phyloP scores from a whole-genome alignment of 2,329 filamentous ascomycete genomes.

The Fusarium sp. region DNA sequence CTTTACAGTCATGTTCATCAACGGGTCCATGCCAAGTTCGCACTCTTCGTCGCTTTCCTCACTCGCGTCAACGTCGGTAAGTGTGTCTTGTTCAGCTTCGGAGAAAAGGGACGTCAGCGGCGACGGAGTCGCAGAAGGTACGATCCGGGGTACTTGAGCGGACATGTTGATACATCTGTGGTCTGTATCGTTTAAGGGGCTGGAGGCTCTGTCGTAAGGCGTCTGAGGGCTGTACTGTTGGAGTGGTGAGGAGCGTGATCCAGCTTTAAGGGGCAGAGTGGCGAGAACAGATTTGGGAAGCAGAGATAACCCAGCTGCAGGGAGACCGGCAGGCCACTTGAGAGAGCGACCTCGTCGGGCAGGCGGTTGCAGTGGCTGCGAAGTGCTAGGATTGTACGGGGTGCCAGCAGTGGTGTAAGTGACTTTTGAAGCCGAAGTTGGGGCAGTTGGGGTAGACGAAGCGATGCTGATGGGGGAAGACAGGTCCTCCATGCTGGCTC shows the following conservation, averaged over 20 bases:
- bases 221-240: conserved; percentile 63
- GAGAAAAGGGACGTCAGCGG: conserved; percentile 31
- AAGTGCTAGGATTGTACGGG: conserved; percentile 59
- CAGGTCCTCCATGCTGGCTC: conserved; percentile 45
- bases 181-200: conserved; percentile 47
- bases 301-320: conserved; percentile 46
- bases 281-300: conserved; percentile 51
- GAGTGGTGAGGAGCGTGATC: conserved; percentile 28
- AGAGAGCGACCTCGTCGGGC: conserved; percentile 59
- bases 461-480: conserved; percentile 40
- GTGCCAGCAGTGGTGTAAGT: conserved; percentile 68
- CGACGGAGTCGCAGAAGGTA: conserved; percentile 41
- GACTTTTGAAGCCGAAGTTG: conserved; percentile 42
- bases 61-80: conserved; percentile 37
- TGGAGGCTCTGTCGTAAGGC: conserved; percentile 62
- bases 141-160: conserved; percentile 38
- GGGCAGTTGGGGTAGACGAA: conserved; percentile 36
- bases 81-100: conserved; percentile 24
- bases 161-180: conserved; percentile 42
- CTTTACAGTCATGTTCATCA: conserved; percentile 56
- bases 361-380: conserved; percentile 60
- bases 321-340: conserved; percentile 50
- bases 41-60: conserved; percentile 45
- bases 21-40: conserved; percentile 43
- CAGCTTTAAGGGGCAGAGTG: conserved; percentile 47